Evolutionary conservation across 140 eudicot genomes (phyloP).

Genomic region (Flaveria floridana): DNA sequence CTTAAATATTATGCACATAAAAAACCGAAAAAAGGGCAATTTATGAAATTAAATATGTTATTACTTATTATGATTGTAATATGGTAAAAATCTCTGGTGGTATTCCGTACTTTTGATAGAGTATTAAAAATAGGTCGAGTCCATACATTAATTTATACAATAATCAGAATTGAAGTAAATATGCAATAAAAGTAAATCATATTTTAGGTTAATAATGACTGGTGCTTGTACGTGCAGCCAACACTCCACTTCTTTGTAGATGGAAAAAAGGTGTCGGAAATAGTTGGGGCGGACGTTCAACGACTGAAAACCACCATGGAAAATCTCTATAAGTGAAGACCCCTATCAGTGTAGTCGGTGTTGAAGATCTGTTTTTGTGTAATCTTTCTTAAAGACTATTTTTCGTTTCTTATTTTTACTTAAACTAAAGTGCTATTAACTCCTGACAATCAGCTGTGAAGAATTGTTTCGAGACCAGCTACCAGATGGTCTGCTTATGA

Average conservation of each 20-base stretch:
- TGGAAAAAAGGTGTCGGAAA: constrained; percentile 70
- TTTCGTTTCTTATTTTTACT: neutral
- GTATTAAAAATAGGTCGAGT: neutral
- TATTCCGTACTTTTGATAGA: neutral
- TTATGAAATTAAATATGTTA: neutral
- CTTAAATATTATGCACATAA: neutral
- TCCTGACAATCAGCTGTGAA: neutral
- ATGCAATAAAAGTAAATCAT: neutral
- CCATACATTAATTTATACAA: neutral
- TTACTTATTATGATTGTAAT: neutral
- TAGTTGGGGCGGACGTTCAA: constrained; percentile 76
- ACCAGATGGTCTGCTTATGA: neutral
- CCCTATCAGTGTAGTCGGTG: neutral
- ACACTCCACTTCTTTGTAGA: constrained; percentile 70
- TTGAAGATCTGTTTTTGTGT: neutral
- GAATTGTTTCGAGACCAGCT: neutral
- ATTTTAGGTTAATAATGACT: neutral
- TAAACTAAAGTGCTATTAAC: neutral
- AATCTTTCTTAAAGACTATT: neutral
- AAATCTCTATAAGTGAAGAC: constrained; percentile 55
- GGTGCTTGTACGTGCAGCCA: constrained; percentile 54
- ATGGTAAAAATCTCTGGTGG: neutral
- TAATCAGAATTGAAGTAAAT: neutral
- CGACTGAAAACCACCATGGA: constrained; percentile 62
- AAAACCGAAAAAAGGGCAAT: neutral